Conservation (phyloP, 768 basidiomycete species). For the Hysterangium stoloniferum region DNA sequence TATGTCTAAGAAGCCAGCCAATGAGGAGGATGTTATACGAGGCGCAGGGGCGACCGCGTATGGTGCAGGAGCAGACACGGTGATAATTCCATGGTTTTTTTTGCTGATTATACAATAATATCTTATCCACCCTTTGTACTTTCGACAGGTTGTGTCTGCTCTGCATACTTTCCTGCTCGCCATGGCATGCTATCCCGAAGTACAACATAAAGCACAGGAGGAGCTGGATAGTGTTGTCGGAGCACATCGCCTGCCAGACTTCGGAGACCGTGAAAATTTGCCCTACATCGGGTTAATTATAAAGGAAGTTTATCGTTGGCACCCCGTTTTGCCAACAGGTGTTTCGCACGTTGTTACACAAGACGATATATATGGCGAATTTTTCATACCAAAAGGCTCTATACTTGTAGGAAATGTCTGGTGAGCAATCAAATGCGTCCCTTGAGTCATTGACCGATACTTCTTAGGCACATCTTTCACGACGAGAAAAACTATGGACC, state of each 20-base stretch:
- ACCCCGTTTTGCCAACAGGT: slow-evolving; percentile 14
- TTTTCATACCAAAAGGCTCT: slow-evolving; percentile 25
- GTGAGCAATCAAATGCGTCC: background rate
- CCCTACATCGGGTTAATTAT: slow-evolving; percentile 22
- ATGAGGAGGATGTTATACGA: slow-evolving; percentile 4
- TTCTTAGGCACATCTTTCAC: slow-evolving; percentile 20
- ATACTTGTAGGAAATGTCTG: slow-evolving; percentile 11
- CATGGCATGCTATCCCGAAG: slow-evolving; percentile 21
- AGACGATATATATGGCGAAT: slow-evolving; percentile 26
- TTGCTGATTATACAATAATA: too few species aligned
- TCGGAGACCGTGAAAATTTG: slow-evolving; percentile 18
- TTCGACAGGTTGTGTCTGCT: slow-evolving; percentile 5
- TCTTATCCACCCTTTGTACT: too few species aligned
- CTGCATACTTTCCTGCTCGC: slow-evolving; percentile 13
- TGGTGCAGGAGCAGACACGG: slow-evolving; percentile 6
- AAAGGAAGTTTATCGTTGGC: slow-evolving; percentile 23
- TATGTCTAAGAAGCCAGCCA: background rate
- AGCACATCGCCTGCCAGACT: slow-evolving; percentile 16
- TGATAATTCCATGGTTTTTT: background rate
- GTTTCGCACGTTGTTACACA: slow-evolving; percentile 22
- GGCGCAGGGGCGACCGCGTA: background rate
- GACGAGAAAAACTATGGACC: slow-evolving; percentile 23
- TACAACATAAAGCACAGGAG: slow-evolving; percentile 18
- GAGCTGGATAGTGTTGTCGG: slow-evolving; percentile 18
- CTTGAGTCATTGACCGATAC: background rate